Base-by-base conservation (phyloP, 2,329 filamentous ascomycete genomes). In the Epichloe sibirici region DNA sequence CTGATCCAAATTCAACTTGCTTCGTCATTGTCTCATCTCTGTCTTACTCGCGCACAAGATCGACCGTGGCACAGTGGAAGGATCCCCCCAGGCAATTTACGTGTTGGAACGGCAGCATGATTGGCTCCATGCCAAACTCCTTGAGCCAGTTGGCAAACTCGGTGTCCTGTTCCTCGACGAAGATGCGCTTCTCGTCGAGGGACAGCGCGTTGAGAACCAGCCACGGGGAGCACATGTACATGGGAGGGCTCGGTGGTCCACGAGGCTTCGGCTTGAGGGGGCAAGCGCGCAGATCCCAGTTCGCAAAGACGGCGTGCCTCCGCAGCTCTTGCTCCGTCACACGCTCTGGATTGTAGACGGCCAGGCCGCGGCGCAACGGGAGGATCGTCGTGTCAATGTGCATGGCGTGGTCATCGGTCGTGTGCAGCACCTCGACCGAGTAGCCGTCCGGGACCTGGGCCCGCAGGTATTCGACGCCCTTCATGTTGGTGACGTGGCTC, bases 1-100 rank as follows among this genome's bases (percentile, higher is more conserved):
- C 15, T n/a, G 37, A 5, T 39, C 7, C 28, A 4, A 4, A 9
- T 9, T 8, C 12, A 39, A n/a, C 13, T 0, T 7, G 9, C 5
- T 39, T n/a, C 40, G 4, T 15, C 17, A 17, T 17, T 17, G 17
- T 17, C 17, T 17, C 17, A 23, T 8, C 1, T 17, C n/a, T 28
- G 6, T 12, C 15, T 15, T 47, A 51, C 43, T 43, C 52, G 23
- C 52, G 52, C 35, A 53, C 48, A 13, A 59, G 51, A 45, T 56
- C 56, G n/a, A 57, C 54, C 25, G 62, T 66, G 8, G 63, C 62
- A 51, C 63, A 66, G 51, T 65, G 64, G 45, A 65, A 66, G 13
- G 63, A 65, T n/a, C n/a, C 0, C 64, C 65, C 64, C 40, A 67
- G 59, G 49, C 62, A 62, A 39, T 65, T 62, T 1, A 67, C 63